Evolutionary conservation across 352 stramenopile species (phyloP), one percentile per base, ranked within the genome.

Genomic region (Aphanomyces cochlioides): DNA sequence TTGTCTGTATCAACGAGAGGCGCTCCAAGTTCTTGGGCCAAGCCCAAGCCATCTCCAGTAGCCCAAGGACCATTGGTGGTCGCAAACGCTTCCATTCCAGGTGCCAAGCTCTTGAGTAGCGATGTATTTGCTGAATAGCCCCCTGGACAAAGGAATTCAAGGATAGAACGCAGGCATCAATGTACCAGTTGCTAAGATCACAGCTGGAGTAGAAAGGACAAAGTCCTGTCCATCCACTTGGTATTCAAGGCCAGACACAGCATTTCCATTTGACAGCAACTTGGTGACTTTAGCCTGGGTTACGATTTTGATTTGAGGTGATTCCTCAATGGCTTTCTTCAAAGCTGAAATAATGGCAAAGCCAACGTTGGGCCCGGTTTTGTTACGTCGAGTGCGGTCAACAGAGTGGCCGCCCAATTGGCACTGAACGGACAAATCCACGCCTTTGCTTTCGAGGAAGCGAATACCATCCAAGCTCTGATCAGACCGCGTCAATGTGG

Each of bases 1-100:
- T 97, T 97, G 75, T 98, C 90, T 86, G 98, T 97, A 57, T 96
- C 89, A 54, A 93, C 77, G 36, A 93, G 86, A 13, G 83, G 87
- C 6, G 91, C 95, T 57, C 92, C 95, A 36, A 97, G 72, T 10
- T 75, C 75, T 36, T 88, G 88, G 4, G 88, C 95, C 61, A 97
- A 77, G 21, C 82, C 21, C 19, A 97, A 74, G 12, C 90, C 90
- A 40, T 96, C 89, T 10, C 90, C 90, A 12, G 79, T 83, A 0
- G 90, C 86, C 76, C 84, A 89, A 7, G 88, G 72, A 4, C 90
- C 90, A 60, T 93, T 96, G 8, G 89, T 96, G 2, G 89, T 95
- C 47, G 88, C 80, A 74, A 90, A 92, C 41, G 65, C 54, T 59
- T 88, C 82, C 67, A 90, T 80, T 4, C 82, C 82, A 8, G 82